Percentiles rank a stretch among this genome's conserved stretches.
These are phyloP conservation scores for Ascocoryne sarcoides DNA, from an alignment of 2,329 filamentous ascomycete species.

Conservation along the genomic window DNA sequence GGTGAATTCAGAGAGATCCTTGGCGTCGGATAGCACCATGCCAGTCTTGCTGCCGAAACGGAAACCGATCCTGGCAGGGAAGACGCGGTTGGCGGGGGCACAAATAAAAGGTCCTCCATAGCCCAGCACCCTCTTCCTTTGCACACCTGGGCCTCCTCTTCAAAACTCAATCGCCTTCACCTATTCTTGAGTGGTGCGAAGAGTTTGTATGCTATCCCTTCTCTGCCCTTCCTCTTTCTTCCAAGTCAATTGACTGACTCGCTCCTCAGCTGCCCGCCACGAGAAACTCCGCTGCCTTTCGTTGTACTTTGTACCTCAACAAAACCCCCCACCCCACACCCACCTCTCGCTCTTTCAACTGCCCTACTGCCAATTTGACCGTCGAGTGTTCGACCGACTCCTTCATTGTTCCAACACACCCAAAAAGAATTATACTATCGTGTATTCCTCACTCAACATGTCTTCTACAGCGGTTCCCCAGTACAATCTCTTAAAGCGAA, in stretches of 20 bases:
- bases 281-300: neutral
- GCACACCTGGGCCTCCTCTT: neutral
- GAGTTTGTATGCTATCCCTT: neutral
- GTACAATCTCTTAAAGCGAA: constrained; percentile 18
- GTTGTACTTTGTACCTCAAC: neutral
- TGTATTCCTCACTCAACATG: constrained; percentile 17
- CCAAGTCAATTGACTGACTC: neutral
- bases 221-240: no score
- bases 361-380: no score
- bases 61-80: neutral
- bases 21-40: neutral
- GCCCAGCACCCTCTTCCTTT: neutral
- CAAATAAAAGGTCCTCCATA: neutral
- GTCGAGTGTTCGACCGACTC: no score
- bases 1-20: neutral
- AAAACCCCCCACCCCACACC: neutral
- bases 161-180: no score
- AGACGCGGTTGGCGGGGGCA: neutral
- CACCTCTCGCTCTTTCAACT: no score
- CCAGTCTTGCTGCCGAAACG: neutral
- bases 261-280: neutral
- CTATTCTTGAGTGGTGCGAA: no score
- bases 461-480: constrained; percentile 26
- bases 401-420: no score
- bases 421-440: no score